Evolutionary conservation across 257 asterid species (phyloP), one percentile per base, ranked within the genome.

Genomic region (Gentiana dahurica): DNA sequence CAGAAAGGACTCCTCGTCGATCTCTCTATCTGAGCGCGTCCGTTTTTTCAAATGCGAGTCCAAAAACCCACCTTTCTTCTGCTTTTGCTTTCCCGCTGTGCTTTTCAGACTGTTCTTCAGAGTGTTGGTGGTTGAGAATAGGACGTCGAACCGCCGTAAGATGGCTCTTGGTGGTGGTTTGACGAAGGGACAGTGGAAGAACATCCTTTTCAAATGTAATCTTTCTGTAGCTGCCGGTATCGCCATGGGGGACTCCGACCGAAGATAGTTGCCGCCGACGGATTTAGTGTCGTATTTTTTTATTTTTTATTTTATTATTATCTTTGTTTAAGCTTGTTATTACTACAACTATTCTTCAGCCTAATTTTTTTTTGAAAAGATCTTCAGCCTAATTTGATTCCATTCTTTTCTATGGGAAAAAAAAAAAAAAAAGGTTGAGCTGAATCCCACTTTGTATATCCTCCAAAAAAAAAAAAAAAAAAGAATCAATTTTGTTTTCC

Each of bases 21-120:
- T 62, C 76, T 74, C 94, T 62, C 81, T 81, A 32, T 72, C 87
- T 35, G 96, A 91, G 38, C 98, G 85, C 64, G 96, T 91, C 45
- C 98, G 79, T 68, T 84, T 81, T 74, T 85, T 91, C 63, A 87
- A 71, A 1, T 70, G 63, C 64, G 76, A 63, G 11, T 71, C 81
- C 4, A 75, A 55, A 10, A 32, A 53, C 50, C 54, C 34, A 36
- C 36, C 12, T n/a, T 36, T 67, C 46, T 50, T 69, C 59, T 54
- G 51, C 57, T 51, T 68, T 59, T 69, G 77, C 46, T 73, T 45
- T 58, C 52, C 49, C 35, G 49, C 9, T 32, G 54, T 48, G 4
- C 61, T 36, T 12, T 12, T 55, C 12, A 46, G 49, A 11, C 47
- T 51, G 34, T 44, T 36, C 8, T 12, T 55, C 12, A 46, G 49